These are phyloP conservation scores for Neolentinus lepideus DNA, from an alignment of 1,284 basidiomycete species.

Conservation along the genomic window DNA sequence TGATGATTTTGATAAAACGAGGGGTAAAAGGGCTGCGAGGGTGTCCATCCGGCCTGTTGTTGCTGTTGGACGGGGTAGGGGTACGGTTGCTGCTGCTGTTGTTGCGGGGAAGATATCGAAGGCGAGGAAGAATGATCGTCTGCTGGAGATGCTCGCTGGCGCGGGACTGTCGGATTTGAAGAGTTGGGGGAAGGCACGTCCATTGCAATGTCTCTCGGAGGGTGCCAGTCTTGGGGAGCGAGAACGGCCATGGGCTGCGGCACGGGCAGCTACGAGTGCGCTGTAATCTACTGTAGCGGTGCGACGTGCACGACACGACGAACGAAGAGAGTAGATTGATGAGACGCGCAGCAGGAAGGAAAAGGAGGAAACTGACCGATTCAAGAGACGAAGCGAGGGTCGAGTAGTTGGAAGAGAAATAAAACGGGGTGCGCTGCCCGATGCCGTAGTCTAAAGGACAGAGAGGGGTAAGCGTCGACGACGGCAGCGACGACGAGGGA, in stretches of 20 bases:
- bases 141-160: slow-evolving; percentile 49
- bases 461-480: slow-evolving; percentile 16
- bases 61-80: slow-evolving; percentile 35
- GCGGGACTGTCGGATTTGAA: slow-evolving; percentile 29
- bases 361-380: background rate
- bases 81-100: slow-evolving; percentile 26
- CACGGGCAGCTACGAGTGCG: slow-evolving; percentile 10
- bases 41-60: slow-evolving; percentile 51
- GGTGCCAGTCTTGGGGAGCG: slow-evolving; percentile 65
- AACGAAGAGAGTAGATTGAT: background rate
- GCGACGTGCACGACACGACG: background rate
- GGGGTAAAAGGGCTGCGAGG: slow-evolving; percentile 64
- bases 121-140: slow-evolving; percentile 34
- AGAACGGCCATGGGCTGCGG: slow-evolving; percentile 67
- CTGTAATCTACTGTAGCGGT: slow-evolving; percentile 4
- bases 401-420: slow-evolving; percentile 9
- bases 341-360: slow-evolving; percentile 1
- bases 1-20: slow-evolving; percentile 66
- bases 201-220: slow-evolving; percentile 54
- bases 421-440: slow-evolving; percentile 5
- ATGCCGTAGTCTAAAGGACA: slow-evolving; percentile 13
- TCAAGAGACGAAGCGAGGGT: background rate
- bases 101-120: slow-evolving; percentile 12
- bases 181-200: slow-evolving; percentile 39
- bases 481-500: slow-evolving; percentile 19